Conservation (phyloP, 2,329 filamentous ascomycete genomes). For the Penicillium sp. region DNA sequence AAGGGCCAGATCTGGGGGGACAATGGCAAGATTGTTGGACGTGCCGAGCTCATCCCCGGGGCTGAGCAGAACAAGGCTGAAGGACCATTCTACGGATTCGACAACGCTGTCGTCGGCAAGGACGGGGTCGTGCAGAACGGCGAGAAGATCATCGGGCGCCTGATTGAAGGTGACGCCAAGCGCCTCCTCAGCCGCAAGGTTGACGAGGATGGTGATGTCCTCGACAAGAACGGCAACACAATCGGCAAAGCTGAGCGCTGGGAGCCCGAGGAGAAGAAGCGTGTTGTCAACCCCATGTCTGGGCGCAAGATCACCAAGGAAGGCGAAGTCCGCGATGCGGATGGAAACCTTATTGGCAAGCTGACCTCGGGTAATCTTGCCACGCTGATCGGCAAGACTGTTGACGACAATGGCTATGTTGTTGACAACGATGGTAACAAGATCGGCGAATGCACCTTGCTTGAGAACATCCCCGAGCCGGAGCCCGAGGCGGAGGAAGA, state of each 20-base stretch:
- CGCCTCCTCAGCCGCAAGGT: constrained; percentile 57
- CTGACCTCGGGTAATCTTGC: constrained; percentile 39
- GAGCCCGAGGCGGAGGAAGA: constrained; percentile 37
- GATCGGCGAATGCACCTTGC: constrained; percentile 54
- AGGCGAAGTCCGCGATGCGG: constrained; percentile 40
- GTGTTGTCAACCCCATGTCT: constrained; percentile 53
- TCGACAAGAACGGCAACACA: constrained; percentile 59
- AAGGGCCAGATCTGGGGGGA: constrained; percentile 57
- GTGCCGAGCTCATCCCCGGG: constrained; percentile 50
- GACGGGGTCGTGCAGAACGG: constrained; percentile 49
- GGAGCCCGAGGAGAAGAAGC: constrained; percentile 51
- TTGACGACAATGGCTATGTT: constrained; percentile 47
- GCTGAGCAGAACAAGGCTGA: constrained; percentile 43
- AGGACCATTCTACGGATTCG: constrained; percentile 53
- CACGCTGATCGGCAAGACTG: constrained; percentile 35
- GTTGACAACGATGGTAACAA: constrained; percentile 55
- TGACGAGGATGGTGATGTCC: constrained; percentile 60
- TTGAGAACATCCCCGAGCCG: constrained; percentile 48
- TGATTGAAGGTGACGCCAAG: constrained; percentile 57
- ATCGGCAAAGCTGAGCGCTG: constrained; percentile 61
- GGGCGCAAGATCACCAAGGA: constrained; percentile 46
- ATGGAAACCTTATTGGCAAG: constrained; percentile 41
- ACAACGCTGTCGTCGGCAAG: constrained; percentile 49
- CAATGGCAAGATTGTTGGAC: constrained; percentile 52
- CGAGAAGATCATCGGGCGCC: constrained; percentile 42